Evolutionary conservation across 73 alveolate species (phyloP), one percentile per base, ranked within the genome.

Genomic region (Tetrahymena borealis): DNA sequence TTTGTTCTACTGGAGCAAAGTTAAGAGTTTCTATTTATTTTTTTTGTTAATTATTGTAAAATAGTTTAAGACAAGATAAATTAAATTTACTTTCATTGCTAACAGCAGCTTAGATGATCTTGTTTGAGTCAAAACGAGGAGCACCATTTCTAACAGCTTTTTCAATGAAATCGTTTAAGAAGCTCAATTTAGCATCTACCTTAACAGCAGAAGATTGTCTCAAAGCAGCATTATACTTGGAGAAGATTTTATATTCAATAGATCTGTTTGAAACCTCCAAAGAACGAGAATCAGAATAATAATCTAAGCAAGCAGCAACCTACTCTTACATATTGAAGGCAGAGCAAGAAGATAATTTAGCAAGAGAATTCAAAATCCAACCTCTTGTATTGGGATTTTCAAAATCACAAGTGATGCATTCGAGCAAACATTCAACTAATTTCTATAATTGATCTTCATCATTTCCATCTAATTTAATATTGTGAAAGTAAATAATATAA

Each of bases 211-310:
- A 24, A 18, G 95, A 93, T 31, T 60, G 33, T 85, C 91, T 93
- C 6, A 93, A 78, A 11, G 95, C 95, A 32, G 95, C 95, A 93
- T 93, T 93, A 41, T 60, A 93, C 78, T 93, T 93, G 0, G 93
- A 91, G 28, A 93, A 78, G 2, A 92, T 93, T 37, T 16, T 41
- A 16, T 79, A 93, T 32, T 93, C 95, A 0, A 90, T 85, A 6
- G 95, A 90, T 93, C 95, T 93, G 33, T 79, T 15, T 39, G 90
- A 38, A 3, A 85, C 90, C 40, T 93, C 95, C 33, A 93, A 85
- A 31, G 78, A 33, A 24, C 91, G 90, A 10, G 93, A 79, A 31
- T 39, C 41, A 42, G 36, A 39, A 42, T 79, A 93, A 33, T 93
- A 79, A 40, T 39, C 39, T 31, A 93, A 85, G 40, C 90, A 40